Percentiles rank a stretch among this genome's conserved stretches.
phyloP scores from a whole-genome alignment of 2,329 filamentous ascomycete genomes.

The Exophiala calicioides region DNA sequence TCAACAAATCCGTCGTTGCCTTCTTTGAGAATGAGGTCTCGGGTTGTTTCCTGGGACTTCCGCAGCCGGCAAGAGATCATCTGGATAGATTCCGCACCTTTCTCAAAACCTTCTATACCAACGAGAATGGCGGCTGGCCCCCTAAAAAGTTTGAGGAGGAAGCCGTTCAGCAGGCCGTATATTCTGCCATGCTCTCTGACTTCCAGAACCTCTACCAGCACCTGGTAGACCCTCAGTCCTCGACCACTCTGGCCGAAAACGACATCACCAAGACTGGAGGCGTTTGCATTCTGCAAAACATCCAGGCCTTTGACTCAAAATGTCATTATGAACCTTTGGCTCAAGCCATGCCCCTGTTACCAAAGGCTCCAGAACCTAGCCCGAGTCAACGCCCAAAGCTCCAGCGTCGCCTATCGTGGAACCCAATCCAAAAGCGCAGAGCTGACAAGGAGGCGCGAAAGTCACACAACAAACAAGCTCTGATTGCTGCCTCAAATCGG shows the following conservation, averaged over 20 bases:
- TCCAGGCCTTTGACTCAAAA: constrained; percentile 65
- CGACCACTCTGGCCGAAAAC: constrained; percentile 47
- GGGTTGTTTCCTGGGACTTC: constrained; percentile 64
- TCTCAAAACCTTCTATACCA: constrained; percentile 65
- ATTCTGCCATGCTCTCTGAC: constrained; percentile 65
- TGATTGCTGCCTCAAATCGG: constrained; percentile 29
- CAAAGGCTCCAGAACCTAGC: constrained; percentile 36
- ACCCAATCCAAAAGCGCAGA: constrained; percentile 27
- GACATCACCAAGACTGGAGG: constrained; percentile 60
- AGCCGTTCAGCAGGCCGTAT: constrained; percentile 60
- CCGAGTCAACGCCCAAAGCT: constrained; percentile 6
- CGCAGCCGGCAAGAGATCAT: constrained; percentile 62
- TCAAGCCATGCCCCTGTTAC: constrained; percentile 68
- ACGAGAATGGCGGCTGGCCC: constrained; percentile 71
- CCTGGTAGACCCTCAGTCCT: constrained; percentile 60
- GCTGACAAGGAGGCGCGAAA: constrained; percentile 25
- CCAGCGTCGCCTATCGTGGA: constrained; percentile 27
- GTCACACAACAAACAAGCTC: constrained; percentile 21
- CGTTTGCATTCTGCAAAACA: constrained; percentile 68
- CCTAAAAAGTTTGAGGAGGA: constrained; percentile 52
- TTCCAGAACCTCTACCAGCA: constrained; percentile 71
- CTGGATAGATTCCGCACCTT: constrained; percentile 72
- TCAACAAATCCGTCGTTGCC: constrained; percentile 59
- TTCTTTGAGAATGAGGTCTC: constrained; percentile 74
- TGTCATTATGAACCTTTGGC: constrained; percentile 62